These are phyloP conservation scores for Aegilops bicornis DNA, from an alignment of 176 grass and related monocot species.

Conservation along the genomic window DNA sequence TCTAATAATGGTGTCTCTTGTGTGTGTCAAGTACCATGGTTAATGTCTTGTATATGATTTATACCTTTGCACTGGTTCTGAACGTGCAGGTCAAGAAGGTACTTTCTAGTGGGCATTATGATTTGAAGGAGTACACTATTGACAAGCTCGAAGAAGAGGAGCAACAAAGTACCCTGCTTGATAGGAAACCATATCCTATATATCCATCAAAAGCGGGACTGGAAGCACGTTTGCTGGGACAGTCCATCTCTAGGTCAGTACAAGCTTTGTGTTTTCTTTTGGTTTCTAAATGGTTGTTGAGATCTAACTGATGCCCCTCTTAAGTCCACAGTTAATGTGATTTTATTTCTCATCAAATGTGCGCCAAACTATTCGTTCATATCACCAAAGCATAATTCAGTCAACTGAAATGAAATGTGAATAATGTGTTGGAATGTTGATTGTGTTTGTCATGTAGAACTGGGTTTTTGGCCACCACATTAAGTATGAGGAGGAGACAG, in stretches of 20 bases:
- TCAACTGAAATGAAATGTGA: conserved; percentile 10
- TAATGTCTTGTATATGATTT: conserved; percentile 14
- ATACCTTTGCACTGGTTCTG: conserved; percentile 15
- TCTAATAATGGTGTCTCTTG: conserved; percentile 10
- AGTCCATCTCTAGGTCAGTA: conserved; percentile 76
- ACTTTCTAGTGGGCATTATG: conserved; percentile 60
- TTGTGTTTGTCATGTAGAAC: conserved; percentile 5
- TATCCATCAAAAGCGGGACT: conserved; percentile 89
- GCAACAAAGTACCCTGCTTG: conserved; percentile 46
- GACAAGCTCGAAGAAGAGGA: conserved; percentile 64
- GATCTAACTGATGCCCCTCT: neutral
- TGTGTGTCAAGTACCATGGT: neutral
- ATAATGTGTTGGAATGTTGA: neutral
- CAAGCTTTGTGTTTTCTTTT: neutral
- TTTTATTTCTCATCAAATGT: conserved; percentile 15
- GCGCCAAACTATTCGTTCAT: neutral
- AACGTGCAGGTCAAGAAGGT: conserved; percentile 62
- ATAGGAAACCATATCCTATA: conserved; percentile 80
- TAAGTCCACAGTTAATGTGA: neutral
- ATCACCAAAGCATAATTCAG: conserved; percentile 8
- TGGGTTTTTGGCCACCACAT: conserved; percentile 2
- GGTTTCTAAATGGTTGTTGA: conserved; percentile 3
- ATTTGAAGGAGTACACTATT: conserved; percentile 74
- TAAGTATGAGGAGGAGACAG: neutral
- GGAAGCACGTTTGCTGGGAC: conserved; percentile 49